Base-by-base conservation (phyloP, 1,139 yeast genomes). In the Pichia sorboxylosa region DNA sequence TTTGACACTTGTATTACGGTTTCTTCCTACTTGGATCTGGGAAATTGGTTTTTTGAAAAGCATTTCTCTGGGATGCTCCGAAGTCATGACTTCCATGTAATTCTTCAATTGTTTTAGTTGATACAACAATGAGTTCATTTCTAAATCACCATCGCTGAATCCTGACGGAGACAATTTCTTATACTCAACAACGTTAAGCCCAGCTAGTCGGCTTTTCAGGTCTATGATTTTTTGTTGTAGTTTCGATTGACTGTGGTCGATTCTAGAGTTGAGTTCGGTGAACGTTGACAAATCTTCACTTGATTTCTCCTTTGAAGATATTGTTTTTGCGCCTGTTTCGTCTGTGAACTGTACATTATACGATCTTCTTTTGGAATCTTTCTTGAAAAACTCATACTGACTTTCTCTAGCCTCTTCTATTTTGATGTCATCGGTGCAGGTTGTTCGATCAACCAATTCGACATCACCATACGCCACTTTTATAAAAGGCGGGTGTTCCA, bases 91-190 rank as follows among this genome's bases (percentile, higher is more conserved):
- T 27, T 62, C 66, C 3, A 61, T 45, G 36, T 62, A 62, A 25
- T 54, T 56, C 42, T 51, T 63, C 27, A 66, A 52, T 39, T 64
- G 69, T 43, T 59, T 63, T 20, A 65, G 39, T 31, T 62, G 60
- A 43, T 59, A 63, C 20, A 47, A 34, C 21, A 58, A 36, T 1
- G 64, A 61, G 23, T 51, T 48, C 45, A 59, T 42, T 27, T 59
- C 61, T 31, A 55, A 47, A 7, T 45, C 39, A 9, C 45, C 41
- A n/a, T 44, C 44, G 14, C 34, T 29, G 13, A 36, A 32, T 7
- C 7, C 13, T 2, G 49, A 37, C n/a, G 38, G 40, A 18, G 38
- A 39, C 8, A 37, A 17, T 19, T 40, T 42, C 29, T 39, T 45
- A 32, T 46, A 52, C 19, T 38, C 40, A 0, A 52, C 33, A 9